phyloP scores from a whole-genome alignment of 228 moss, liverwort and hornwort genomes.

The Sphagnum magellanicum region DNA sequence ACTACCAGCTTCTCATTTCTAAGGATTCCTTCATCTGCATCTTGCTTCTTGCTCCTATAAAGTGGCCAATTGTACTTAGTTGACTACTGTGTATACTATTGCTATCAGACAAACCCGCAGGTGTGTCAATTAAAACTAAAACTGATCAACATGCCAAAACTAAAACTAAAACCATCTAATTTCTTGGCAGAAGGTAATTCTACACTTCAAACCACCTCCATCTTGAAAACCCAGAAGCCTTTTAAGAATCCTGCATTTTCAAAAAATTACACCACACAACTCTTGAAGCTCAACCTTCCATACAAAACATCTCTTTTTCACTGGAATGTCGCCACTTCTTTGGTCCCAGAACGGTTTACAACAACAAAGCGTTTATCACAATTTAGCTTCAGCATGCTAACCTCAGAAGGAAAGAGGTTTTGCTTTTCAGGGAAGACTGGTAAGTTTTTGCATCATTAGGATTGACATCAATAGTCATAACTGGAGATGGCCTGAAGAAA shows the following conservation, averaged over 20 bases:
- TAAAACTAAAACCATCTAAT: no score
- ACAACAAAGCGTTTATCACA: not conserved
- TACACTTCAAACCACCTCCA: no score
- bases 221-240: no score
- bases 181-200: no score
- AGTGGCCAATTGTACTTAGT: not conserved
- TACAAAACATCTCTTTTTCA: no score
- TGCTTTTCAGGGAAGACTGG: not conserved
- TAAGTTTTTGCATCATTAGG: not conserved
- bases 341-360: no score
- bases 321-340: no score
- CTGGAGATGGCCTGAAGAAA: no score
- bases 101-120: not conserved
- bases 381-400: not conserved
- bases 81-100: not conserved
- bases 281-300: no score
- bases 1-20: not conserved
- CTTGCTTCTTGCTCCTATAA: not conserved
- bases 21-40: not conserved
- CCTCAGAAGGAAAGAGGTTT: not conserved
- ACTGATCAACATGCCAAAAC: not conserved
- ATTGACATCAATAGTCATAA: not conserved
- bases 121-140: not conserved
- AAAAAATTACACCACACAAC: no score
- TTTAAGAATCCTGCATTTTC: no score